Percentiles rank a stretch among this genome's conserved stretches.
Evolutionary conservation across 2,329 filamentous ascomycete species (phyloP).

Genomic region (Trichoderma brevicompactum): DNA sequence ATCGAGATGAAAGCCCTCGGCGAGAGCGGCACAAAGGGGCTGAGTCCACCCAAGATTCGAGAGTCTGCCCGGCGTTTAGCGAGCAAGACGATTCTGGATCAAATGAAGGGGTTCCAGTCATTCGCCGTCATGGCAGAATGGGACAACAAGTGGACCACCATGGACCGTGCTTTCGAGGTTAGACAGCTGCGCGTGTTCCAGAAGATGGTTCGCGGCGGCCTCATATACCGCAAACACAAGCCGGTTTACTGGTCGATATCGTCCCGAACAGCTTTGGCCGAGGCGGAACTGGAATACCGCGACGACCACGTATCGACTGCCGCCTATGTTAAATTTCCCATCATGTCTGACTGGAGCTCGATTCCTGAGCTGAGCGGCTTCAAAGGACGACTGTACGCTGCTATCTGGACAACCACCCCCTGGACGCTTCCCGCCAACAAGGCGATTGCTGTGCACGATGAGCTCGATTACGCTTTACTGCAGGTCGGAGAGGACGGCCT

Average conservation of each 20-base stretch:
- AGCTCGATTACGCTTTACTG: slow-evolving; percentile 74
- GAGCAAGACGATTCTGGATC: slow-evolving; percentile 67
- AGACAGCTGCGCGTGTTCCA: slow-evolving; percentile 76
- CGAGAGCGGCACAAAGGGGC: slow-evolving; percentile 47
- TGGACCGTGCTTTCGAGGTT: slow-evolving; percentile 76
- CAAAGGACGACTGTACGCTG: slow-evolving; percentile 65
- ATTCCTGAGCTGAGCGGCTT: slow-evolving; percentile 46
- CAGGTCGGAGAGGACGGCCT: slow-evolving; percentile 61
- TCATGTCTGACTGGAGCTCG: slow-evolving; percentile 51
- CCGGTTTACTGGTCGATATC: slow-evolving; percentile 88
- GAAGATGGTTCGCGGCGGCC: slow-evolving; percentile 70
- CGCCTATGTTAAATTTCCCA: slow-evolving; percentile 80
- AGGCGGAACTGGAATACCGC: slow-evolving; percentile 83
- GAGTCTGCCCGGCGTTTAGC: slow-evolving; percentile 68
- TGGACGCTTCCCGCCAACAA: slow-evolving; percentile 96
- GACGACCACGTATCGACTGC: slow-evolving; percentile 72
- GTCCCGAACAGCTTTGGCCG: slow-evolving; percentile 76
- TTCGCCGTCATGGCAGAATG: slow-evolving; percentile 84
- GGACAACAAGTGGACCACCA: slow-evolving; percentile 76
- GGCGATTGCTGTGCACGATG: slow-evolving; percentile 79
- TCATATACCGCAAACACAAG: slow-evolving; percentile 79
- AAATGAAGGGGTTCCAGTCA: slow-evolving; percentile 73
- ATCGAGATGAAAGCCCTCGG: slow-evolving; percentile 96
- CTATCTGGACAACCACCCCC: slow-evolving; percentile 98
- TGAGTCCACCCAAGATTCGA: slow-evolving; percentile 63